Conservation (phyloP, 2,329 filamentous ascomycete species). For the Helicocarpus griseus region DNA sequence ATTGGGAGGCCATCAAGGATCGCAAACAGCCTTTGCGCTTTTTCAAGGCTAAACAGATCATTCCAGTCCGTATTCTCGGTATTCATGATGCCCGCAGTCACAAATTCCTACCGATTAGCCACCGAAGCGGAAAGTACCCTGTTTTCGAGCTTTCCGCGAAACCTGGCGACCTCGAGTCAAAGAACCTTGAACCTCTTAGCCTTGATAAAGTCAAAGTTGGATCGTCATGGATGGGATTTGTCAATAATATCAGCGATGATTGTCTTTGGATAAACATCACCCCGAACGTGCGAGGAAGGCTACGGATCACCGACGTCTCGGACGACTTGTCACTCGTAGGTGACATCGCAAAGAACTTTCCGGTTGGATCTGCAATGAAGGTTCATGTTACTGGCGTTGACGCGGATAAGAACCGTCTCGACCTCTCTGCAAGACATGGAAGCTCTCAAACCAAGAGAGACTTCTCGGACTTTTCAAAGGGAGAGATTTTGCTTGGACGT, state of each 20-base stretch:
- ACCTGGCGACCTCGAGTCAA: slow-evolving; percentile 45
- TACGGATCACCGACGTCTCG: slow-evolving; percentile 73
- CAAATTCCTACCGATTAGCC: slow-evolving; percentile 82
- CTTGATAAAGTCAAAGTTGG: slow-evolving; percentile 65
- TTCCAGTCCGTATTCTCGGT: slow-evolving; percentile 71
- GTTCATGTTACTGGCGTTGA: slow-evolving; percentile 71
- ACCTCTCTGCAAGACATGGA: slow-evolving; percentile 68
- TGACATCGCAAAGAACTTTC: slow-evolving; percentile 70
- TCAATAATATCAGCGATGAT: slow-evolving; percentile 78
- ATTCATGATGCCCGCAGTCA: slow-evolving; percentile 85
- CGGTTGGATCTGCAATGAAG: slow-evolving; percentile 77
- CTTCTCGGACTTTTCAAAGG: slow-evolving; percentile 62
- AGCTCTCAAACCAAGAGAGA: slow-evolving; percentile 48
- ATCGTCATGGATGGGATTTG: slow-evolving; percentile 66
- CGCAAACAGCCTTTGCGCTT: slow-evolving; percentile 67
- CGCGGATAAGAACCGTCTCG: slow-evolving; percentile 61
- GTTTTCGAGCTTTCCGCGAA: slow-evolving; percentile 85
- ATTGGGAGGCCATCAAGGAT: slow-evolving; percentile 76
- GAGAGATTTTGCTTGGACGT: slow-evolving; percentile 71
- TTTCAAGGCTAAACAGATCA: slow-evolving; percentile 60
- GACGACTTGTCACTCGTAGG: slow-evolving; percentile 74
- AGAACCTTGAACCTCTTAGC: slow-evolving; percentile 54
- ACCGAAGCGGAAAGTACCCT: slow-evolving; percentile 65
- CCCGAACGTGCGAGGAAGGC: slow-evolving; percentile 74
- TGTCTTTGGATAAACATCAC: slow-evolving; percentile 86